Evolutionary conservation across 139 green algal genomes (phyloP).

Genomic region (Coccomyxa sp.): DNA sequence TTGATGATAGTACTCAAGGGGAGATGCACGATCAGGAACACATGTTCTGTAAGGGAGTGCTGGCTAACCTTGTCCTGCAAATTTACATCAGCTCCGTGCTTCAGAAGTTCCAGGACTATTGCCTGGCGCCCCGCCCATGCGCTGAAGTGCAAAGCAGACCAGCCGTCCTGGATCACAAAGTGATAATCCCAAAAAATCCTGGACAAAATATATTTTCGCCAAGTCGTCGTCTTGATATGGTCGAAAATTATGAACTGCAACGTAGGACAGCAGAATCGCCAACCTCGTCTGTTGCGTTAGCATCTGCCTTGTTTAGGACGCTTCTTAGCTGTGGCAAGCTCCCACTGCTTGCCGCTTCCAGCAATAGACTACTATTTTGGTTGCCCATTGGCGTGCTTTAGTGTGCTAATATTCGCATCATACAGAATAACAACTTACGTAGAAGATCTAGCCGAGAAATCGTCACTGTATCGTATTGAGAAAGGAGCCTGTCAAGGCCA

Average conservation of each 20-base stretch:
- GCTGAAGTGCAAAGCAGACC: background rate
- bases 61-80: background rate
- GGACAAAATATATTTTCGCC: too few species aligned
- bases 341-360: background rate
- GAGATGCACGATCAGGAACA: background rate
- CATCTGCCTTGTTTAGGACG: background rate
- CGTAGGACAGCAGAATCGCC: too few species aligned
- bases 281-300: background rate
- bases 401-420: too few species aligned
- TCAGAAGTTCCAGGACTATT: background rate
- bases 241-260: too few species aligned
- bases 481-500: too few species aligned
- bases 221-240: too few species aligned
- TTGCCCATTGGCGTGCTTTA: background rate
- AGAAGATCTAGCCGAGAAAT: too few species aligned
- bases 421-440: too few species aligned
- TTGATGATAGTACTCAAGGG: background rate
- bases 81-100: background rate
- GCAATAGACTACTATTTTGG: background rate
- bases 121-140: background rate
- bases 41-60: background rate
- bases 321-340: background rate
- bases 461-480: too few species aligned
- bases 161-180: background rate
- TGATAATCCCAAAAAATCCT: too few species aligned